These are phyloP conservation scores for Dichotomopilus funicola DNA, from an alignment of 2,329 filamentous ascomycete species.

Conservation along the genomic window DNA sequence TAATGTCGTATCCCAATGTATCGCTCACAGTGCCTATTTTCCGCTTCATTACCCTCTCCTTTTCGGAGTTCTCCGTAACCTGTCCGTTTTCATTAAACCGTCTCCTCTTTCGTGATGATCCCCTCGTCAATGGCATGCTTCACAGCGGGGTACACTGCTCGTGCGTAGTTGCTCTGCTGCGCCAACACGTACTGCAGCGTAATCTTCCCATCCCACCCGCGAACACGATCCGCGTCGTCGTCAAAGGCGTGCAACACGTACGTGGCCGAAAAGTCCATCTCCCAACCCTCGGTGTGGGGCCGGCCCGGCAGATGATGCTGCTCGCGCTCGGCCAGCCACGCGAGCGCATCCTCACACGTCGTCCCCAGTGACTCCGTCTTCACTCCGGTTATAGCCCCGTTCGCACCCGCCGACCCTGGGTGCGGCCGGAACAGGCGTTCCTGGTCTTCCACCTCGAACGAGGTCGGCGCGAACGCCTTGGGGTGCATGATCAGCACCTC, in stretches of 20 bases:
- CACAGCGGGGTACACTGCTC: constrained; percentile 7
- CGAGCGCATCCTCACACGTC: constrained; percentile 15
- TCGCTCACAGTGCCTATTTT: background rate
- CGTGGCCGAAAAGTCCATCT: constrained; percentile 25
- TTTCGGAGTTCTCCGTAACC: background rate
- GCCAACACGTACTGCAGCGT: constrained; percentile 20
- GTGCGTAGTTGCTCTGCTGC: constrained; percentile 10
- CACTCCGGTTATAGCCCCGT: background rate
- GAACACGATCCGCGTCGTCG: constrained; percentile 8
- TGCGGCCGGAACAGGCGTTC: constrained; percentile 6
- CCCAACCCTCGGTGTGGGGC: constrained; percentile 18
- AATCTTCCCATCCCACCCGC: constrained; percentile 18
- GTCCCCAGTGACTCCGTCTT: background rate
- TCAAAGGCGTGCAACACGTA: constrained; percentile 25
- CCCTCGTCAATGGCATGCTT: constrained; percentile 2
- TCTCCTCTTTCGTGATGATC: background rate
- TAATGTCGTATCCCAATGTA: background rate
- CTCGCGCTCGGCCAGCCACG: constrained; percentile 12
- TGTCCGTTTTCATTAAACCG: background rate
- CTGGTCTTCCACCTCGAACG: constrained; percentile 19
- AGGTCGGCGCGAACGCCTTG: constrained; percentile 23
- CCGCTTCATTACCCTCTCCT: background rate
- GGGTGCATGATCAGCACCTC: constrained; percentile 26
- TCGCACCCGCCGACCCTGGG: background rate
- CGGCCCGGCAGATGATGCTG: background rate